These are phyloP conservation scores for Saxophila tyrrhenica DNA, from an alignment of 495 filamentous ascomycete species.

Conservation along the genomic window DNA sequence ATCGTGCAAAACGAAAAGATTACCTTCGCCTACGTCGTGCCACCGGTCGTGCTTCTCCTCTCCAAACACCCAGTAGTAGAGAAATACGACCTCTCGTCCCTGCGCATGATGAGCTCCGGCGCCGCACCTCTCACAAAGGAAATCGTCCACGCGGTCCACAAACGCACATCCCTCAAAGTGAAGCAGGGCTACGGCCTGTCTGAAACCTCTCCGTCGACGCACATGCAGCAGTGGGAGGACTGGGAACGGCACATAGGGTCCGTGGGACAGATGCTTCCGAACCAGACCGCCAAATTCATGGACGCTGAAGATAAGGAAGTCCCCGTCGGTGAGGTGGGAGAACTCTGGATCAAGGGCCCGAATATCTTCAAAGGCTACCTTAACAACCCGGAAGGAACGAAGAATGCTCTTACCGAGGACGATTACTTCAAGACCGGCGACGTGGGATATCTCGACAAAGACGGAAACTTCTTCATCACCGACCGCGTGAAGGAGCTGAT, in stretches of 20 bases:
- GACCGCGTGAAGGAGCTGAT: constrained; percentile 47
- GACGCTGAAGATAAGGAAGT: constrained; percentile 29
- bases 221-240: constrained; percentile 55
- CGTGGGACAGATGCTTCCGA: constrained; percentile 69
- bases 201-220: constrained; percentile 52
- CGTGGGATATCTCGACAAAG: constrained; percentile 45
- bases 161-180: constrained; percentile 55
- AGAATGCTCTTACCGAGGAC: constrained; percentile 53
- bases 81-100: constrained; percentile 66
- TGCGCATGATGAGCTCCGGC: constrained; percentile 80
- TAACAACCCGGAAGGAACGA: constrained; percentile 55
- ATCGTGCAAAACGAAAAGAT: constrained; percentile 63
- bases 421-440: constrained; percentile 84
- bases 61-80: constrained; percentile 63
- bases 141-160: constrained; percentile 66
- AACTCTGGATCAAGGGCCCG: constrained; percentile 61
- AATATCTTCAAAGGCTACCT: constrained; percentile 70
- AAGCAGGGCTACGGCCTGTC: constrained; percentile 37
- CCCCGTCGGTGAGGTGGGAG: constrained; percentile 32
- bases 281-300: constrained; percentile 77
- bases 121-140: constrained; percentile 81
- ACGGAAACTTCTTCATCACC: constrained; percentile 44
- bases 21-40: constrained; percentile 73
- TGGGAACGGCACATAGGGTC: constrained; percentile 71
- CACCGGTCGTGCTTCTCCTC: constrained; percentile 72